These are phyloP conservation scores for Mucor velutinosus DNA, from an alignment of 371 early-diverging fungal species.

Conservation along the genomic window DNA sequence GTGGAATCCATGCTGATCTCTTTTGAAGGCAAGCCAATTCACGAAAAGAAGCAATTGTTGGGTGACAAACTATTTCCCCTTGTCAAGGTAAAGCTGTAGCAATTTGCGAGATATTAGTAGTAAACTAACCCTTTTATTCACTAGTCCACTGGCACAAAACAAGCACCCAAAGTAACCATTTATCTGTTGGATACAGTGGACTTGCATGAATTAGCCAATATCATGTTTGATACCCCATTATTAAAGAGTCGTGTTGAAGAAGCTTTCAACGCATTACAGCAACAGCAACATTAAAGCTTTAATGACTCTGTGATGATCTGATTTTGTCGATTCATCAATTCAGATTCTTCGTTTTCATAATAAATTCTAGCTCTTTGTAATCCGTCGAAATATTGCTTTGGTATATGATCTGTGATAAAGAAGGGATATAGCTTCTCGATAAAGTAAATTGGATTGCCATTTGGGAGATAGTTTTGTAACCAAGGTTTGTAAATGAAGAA, in stretches of 20 bases:
- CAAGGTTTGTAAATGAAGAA: constrained; percentile 9
- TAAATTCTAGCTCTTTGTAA: constrained; percentile 25
- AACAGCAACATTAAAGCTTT: constrained; percentile 8
- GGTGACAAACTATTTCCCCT: constrained; percentile 47
- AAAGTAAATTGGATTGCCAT: constrained; percentile 23
- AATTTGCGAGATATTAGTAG: too few species aligned
- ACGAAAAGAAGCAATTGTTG: constrained; percentile 41
- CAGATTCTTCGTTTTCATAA: constrained; percentile 16
- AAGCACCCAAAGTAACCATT: constrained; percentile 50
- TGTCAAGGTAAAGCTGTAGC: constrained; percentile 34
- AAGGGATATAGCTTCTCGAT: constrained; percentile 29
- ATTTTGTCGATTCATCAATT: background rate
- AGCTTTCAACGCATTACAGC: constrained; percentile 21
- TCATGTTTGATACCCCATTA: constrained; percentile 41
- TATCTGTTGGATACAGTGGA: constrained; percentile 45
- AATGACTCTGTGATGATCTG: constrained; percentile 5
- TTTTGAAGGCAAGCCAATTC: constrained; percentile 33
- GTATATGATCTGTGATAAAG: constrained; percentile 35
- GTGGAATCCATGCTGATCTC: constrained; percentile 17
- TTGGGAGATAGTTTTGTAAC: constrained; percentile 5
- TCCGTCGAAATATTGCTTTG: constrained; percentile 26
- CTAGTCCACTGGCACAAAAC: constrained; percentile 42
- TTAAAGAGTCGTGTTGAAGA: constrained; percentile 33
- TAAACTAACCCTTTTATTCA: background rate
- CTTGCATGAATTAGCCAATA: constrained; percentile 38